Evolutionary conservation across 2,329 filamentous ascomycete genomes (phyloP).

Genomic region (Grosmannia clavigera): DNA sequence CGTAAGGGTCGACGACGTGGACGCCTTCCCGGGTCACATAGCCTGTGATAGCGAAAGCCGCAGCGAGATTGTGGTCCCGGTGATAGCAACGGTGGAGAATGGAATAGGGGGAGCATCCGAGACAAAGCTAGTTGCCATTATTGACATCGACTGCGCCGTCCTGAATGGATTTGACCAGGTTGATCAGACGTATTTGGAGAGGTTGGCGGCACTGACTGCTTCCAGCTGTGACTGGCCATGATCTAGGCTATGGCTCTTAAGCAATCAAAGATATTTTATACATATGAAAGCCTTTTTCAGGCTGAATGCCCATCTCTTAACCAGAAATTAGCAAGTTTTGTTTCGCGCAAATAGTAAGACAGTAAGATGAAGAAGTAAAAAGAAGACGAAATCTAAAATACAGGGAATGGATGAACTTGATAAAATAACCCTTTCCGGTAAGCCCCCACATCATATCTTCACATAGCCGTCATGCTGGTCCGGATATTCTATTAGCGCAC

Average conservation of each 20-base stretch:
- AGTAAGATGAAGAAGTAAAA: neutral
- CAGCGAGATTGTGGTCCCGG: slow-evolving; percentile 74
- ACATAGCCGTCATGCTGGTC: neutral
- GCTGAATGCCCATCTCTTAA: neutral
- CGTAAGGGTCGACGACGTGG: slow-evolving; percentile 58
- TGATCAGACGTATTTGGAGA: slow-evolving; percentile 54
- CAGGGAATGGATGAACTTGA: neutral
- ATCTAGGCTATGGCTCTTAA: neutral
- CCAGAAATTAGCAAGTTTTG: neutral
- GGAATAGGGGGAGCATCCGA: neutral
- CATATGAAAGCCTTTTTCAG: neutral
- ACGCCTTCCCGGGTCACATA: slow-evolving; percentile 66
- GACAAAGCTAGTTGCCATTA: slow-evolving; percentile 41
- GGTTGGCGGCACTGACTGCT: slow-evolving; percentile 47
- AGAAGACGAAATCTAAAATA: neutral
- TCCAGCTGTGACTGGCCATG: slow-evolving; percentile 50
- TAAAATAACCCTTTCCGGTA: neutral
- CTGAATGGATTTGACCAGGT: slow-evolving; percentile 55
- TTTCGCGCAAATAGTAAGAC: neutral
- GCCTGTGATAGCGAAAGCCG: slow-evolving; percentile 64
- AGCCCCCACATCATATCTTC: neutral
- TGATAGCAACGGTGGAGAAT: slow-evolving; percentile 26
- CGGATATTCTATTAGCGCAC: neutral
- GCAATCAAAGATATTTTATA: neutral
- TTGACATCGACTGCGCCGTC: slow-evolving; percentile 66